These are phyloP conservation scores for Bolboschoenus planiculmis DNA, from an alignment of 176 grass and related monocot genomes.

Conservation along the genomic window DNA sequence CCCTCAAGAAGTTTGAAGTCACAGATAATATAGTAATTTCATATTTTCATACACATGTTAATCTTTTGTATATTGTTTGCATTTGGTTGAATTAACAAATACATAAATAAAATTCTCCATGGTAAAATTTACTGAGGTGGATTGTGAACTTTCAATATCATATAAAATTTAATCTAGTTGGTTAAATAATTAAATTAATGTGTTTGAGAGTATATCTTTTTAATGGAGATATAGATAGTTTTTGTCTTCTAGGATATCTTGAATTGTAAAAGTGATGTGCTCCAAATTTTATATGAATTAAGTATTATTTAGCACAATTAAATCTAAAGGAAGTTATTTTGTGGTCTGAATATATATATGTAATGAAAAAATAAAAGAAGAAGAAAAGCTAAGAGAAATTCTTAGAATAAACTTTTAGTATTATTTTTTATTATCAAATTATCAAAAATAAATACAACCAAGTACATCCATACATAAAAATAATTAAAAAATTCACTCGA, in stretches of 20 bases:
- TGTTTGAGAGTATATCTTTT: neutral
- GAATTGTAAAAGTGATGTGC: neutral
- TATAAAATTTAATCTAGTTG: neutral
- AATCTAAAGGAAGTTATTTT: neutral
- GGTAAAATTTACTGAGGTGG: neutral
- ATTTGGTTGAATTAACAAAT: neutral
- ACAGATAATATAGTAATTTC: neutral
- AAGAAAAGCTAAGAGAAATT: neutral
- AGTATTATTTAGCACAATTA: neutral
- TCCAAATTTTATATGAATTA: neutral
- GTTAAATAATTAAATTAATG: neutral
- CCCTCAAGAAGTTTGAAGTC: too few relatives aligned
- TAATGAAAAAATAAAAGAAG: neutral
- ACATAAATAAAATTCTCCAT: neutral
- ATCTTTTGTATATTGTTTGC: neutral
- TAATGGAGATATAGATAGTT: neutral
- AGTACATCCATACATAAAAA: neutral
- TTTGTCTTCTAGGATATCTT: neutral
- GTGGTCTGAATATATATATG: neutral
- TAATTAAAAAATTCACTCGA: too few relatives aligned
- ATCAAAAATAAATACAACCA: neutral
- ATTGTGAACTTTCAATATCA: neutral
- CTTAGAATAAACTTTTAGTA: neutral
- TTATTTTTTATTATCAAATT: neutral
- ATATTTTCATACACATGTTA: neutral